A percentile compares a stretch with the other conserved stretches of the same genome.
Evolutionary conservation across 139 green algal genomes (phyloP).

Genomic region (Chlorella sp.): DNA sequence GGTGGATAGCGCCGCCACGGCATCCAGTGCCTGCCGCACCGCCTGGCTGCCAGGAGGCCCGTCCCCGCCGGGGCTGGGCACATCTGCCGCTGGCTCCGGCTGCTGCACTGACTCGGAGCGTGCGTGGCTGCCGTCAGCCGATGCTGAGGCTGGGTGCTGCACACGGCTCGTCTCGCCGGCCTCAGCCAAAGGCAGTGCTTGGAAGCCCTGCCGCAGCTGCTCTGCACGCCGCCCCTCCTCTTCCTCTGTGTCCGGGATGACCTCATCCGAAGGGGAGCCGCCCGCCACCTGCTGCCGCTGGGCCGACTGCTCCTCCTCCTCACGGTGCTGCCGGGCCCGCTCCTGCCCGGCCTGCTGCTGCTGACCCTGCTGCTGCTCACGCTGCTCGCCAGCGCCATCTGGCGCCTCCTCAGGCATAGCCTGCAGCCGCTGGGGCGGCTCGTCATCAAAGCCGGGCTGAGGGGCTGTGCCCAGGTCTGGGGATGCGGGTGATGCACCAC

Average conservation of each 20-base stretch:
- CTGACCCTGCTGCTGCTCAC: background rate
- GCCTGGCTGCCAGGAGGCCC: background rate
- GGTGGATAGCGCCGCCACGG: background rate
- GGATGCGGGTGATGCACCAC: background rate
- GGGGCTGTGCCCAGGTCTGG: background rate
- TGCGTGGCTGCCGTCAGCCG: background rate
- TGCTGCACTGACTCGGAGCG: background rate
- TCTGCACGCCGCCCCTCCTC: background rate
- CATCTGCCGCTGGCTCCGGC: background rate
- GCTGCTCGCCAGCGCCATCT: background rate
- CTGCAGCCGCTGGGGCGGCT: too few species aligned
- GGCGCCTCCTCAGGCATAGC: background rate
- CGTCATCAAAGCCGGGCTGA: too few species aligned
- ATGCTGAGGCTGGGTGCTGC: background rate
- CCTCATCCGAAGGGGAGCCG: background rate
- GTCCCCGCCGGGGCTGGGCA: background rate
- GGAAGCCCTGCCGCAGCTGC: background rate
- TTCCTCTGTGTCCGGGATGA: background rate
- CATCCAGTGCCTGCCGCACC: background rate
- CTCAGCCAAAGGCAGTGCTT: background rate
- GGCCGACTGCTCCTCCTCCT: background rate
- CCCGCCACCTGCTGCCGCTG: background rate
- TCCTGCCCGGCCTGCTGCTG: background rate
- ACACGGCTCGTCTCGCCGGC: too few species aligned
- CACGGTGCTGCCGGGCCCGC: background rate